Conservation (phyloP, 2,329 filamentous ascomycete genomes). For the Talaromyces sp. region DNA sequence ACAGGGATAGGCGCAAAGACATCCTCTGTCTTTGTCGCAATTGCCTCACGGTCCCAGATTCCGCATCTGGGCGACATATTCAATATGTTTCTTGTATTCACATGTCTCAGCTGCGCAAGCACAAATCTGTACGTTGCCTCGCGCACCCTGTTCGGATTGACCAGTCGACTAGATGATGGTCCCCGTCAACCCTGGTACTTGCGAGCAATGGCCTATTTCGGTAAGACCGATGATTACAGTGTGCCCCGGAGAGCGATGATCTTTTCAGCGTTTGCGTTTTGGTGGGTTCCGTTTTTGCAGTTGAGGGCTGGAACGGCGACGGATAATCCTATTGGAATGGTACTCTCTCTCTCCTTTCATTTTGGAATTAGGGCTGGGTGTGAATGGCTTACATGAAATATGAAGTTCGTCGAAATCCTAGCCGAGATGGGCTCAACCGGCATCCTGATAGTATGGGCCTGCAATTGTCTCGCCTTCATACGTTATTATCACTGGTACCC, state of each 20-base stretch:
- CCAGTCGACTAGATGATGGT: constrained; percentile 21
- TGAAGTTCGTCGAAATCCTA: constrained; percentile 39
- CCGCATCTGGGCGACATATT: constrained; percentile 25
- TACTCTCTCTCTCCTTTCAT: constrained; percentile 8
- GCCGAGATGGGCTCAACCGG: constrained; percentile 37
- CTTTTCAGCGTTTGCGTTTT: constrained; percentile 38
- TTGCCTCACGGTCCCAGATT: constrained; percentile 23
- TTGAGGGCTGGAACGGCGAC: constrained; percentile 21
- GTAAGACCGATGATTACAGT: constrained; percentile 24
- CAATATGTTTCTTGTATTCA: constrained; percentile 30
- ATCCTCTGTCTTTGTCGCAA: constrained; percentile 26
- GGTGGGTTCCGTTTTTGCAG: constrained; percentile 44
- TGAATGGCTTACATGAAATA: constrained; percentile 16
- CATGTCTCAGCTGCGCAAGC: constrained; percentile 31
- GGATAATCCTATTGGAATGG: constrained; percentile 19
- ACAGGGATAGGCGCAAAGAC: not conserved
- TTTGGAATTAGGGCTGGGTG: too few species aligned
- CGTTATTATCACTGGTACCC: constrained; percentile 35
- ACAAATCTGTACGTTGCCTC: constrained; percentile 37
- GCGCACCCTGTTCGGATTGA: constrained; percentile 32
- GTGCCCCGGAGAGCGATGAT: constrained; percentile 41
- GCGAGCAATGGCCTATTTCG: constrained; percentile 25
- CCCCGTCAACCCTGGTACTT: constrained; percentile 17
- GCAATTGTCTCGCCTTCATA: constrained; percentile 43
- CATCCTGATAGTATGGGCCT: constrained; percentile 40